These are phyloP conservation scores for Cadophora luteo-olivacea DNA, from an alignment of 2,329 filamentous ascomycete genomes.

Conservation along the genomic window DNA sequence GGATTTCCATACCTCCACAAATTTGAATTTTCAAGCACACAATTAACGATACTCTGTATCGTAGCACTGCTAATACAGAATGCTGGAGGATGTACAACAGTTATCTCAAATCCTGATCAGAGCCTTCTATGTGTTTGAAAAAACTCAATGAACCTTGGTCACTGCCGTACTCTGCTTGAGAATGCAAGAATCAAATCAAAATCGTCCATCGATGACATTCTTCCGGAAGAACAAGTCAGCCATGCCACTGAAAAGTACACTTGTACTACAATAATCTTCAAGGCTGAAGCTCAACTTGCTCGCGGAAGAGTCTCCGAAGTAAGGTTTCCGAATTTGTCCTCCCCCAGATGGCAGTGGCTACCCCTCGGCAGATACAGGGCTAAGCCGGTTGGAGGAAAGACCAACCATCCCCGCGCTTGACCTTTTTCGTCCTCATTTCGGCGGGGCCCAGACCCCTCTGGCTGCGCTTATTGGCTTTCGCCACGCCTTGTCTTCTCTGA, in stretches of 20 bases:
- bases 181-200: too few relatives aligned
- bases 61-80: too few relatives aligned
- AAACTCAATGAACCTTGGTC: too few relatives aligned
- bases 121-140: too few relatives aligned
- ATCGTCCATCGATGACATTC: too few relatives aligned
- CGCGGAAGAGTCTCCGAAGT: background rate
- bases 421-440: background rate
- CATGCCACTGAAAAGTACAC: background rate
- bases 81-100: too few relatives aligned
- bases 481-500: background rate
- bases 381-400: background rate
- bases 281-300: background rate
- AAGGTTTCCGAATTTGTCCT: background rate
- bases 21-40: too few relatives aligned
- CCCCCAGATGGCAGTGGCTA: background rate
- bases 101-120: too few relatives aligned
- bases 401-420: background rate
- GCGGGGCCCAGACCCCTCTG: background rate
- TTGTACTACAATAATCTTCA: background rate
- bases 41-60: too few relatives aligned
- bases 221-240: background rate
- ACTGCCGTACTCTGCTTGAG: too few relatives aligned
- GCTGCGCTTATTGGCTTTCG: slow-evolving; percentile 1
- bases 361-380: background rate
- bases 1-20: too few relatives aligned